Base-by-base conservation (phyloP, 2,329 filamentous ascomycete genomes). In the Neurospora sp. region DNA sequence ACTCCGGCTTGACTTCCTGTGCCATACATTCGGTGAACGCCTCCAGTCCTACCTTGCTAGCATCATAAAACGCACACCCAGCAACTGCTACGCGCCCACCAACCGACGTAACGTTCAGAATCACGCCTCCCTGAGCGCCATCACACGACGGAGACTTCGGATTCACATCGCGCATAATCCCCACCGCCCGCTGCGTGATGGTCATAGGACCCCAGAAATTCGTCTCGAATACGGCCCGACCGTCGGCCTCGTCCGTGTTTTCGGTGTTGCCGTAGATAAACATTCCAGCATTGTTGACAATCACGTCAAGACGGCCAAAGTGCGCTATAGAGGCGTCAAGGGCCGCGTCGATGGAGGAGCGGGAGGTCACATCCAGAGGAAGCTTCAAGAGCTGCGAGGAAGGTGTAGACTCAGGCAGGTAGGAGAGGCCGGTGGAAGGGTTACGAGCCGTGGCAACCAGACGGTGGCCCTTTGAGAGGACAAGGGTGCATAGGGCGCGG, bases 91-190 rank as follows among this genome's bases (percentile, higher is more conserved):
- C 70, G 68, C 77, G 79, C 0, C 82, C 82, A 4, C 84, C 86
- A 74, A 89, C 82, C 3, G 84, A 86, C 5, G 84, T 86, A 46
- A 89, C 77, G 71, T 89, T 85, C 43, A 87, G 78, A 13, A 89
- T 83, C 6, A 85, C 77, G 8, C 86, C 86, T 3, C 86, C 85
- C 66, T 75, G 74, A 23, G 42, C 42, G n/a, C 42, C 42, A 46
- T 46, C 42, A 19, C 42, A 46, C 42, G 42, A 46, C 42, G 42
- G n/a, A 46, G 42, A 23, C 42, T 46, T 46, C 1, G 74, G 68
- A 66, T 77, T 77, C 52, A 73, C 71, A 33, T 77, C 75, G n/a
- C 77, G 75, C 72, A 79, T 74, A 28, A 78, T 69, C 39, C 74
- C 71, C 66, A 79, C 62, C 36, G 77, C 76, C 17, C 76, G 74